Conservation (phyloP, 805 yeast genomes). For the Nakazawaea anatomiae region DNA sequence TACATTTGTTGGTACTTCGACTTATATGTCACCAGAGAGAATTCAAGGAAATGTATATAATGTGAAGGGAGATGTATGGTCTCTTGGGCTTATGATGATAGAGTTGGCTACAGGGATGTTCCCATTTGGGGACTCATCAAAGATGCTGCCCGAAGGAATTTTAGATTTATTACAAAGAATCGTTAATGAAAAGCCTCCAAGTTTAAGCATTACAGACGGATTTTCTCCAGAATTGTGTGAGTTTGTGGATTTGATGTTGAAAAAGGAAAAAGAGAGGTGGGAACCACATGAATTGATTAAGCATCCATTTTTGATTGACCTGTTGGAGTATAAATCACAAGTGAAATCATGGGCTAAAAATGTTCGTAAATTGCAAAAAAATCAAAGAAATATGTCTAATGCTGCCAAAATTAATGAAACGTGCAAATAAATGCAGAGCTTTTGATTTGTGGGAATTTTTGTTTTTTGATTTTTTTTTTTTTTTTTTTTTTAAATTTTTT, state of each 20-base stretch:
- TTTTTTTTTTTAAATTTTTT: not conserved
- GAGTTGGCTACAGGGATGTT: slow-evolving; percentile 84
- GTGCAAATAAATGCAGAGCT: not conserved
- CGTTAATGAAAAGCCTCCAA: slow-evolving; percentile 89
- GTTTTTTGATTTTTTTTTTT: not conserved
- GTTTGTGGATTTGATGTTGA: slow-evolving; percentile 70
- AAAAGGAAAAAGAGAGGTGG: slow-evolving; percentile 68
- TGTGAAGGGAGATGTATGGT: slow-evolving; percentile 97
- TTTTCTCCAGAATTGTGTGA: slow-evolving; percentile 49
- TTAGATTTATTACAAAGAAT: slow-evolving; percentile 86
- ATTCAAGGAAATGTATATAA: slow-evolving; percentile 93
- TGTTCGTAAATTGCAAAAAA: slow-evolving; percentile 30
- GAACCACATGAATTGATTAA: slow-evolving; percentile 65
- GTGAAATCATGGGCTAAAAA: slow-evolving; percentile 31
- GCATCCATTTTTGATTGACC: slow-evolving; percentile 25
- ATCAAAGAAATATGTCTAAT: slow-evolving; percentile 8
- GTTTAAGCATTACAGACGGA: slow-evolving; percentile 37
- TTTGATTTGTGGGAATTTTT: not conserved
- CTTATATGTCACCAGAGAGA: slow-evolving; percentile 97
- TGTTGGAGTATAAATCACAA: slow-evolving; percentile 21
- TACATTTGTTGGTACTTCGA: slow-evolving; percentile 96
- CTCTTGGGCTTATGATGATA: slow-evolving; percentile 82
- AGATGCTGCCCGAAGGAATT: slow-evolving; percentile 68
- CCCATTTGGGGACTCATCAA: slow-evolving; percentile 54
- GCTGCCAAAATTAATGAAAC: not conserved